Percentiles rank a stretch among this genome's conserved stretches.
Evolutionary conservation across 1,139 yeast species (phyloP).

Genomic region (Hyphopichia khmerensis): DNA sequence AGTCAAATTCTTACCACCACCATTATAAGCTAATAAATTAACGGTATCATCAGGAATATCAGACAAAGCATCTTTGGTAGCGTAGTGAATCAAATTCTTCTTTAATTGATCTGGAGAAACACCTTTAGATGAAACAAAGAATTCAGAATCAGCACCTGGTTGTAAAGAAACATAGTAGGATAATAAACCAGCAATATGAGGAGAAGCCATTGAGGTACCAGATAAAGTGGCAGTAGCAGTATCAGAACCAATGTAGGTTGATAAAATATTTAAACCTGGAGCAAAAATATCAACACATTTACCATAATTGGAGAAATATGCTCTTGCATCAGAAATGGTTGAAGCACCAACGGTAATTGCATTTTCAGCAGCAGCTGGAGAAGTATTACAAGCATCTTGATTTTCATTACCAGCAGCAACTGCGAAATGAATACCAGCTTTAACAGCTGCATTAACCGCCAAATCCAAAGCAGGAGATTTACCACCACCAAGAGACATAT

Average conservation of each 20-base stretch:
- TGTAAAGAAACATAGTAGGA: slow-evolving; percentile 42
- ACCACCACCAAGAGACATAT: slow-evolving; percentile 47
- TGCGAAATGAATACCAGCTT: slow-evolving; percentile 43
- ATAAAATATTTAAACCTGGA: slow-evolving; percentile 43
- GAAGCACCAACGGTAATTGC: slow-evolving; percentile 48
- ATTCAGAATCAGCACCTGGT: slow-evolving; percentile 40
- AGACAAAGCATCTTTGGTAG: slow-evolving; percentile 64
- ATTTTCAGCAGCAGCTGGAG: slow-evolving; percentile 45
- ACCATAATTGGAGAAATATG: slow-evolving; percentile 45
- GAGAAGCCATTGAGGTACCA: slow-evolving; percentile 49
- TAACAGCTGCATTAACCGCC: slow-evolving; percentile 43
- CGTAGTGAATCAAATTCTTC: slow-evolving; percentile 79
- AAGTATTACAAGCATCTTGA: slow-evolving; percentile 40
- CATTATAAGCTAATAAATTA: slow-evolving; percentile 86
- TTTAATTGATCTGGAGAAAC: slow-evolving; percentile 85
- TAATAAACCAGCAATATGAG: slow-evolving; percentile 43
- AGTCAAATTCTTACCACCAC: slow-evolving; percentile 81
- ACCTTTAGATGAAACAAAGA: slow-evolving; percentile 53
- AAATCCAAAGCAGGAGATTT: slow-evolving; percentile 39
- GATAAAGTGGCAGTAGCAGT: slow-evolving; percentile 36
- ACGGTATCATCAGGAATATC: slow-evolving; percentile 85
- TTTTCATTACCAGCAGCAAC: slow-evolving; percentile 49
- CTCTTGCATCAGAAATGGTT: slow-evolving; percentile 35
- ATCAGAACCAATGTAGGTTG: slow-evolving; percentile 39
- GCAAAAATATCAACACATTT: slow-evolving; percentile 46